phyloP scores from a whole-genome alignment of 2,329 filamentous ascomycete species.

The Botrytis squamosa region DNA sequence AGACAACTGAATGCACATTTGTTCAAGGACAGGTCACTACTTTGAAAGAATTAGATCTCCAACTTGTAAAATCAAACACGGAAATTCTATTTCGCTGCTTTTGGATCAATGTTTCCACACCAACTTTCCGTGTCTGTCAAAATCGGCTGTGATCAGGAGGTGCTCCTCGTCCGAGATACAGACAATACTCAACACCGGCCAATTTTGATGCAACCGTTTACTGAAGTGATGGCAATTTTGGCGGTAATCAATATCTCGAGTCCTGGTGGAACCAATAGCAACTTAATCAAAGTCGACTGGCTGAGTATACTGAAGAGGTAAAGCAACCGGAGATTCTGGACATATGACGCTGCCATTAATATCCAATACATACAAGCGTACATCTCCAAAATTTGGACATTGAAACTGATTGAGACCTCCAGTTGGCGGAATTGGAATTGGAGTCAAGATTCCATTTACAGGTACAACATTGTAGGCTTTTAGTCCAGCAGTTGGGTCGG shows the following conservation, averaged over 20 bases:
- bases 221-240: conserved; percentile 37
- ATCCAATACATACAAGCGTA: conserved; percentile 37
- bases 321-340: conserved; percentile 40
- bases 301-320: conserved; percentile 42
- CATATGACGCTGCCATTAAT: conserved; percentile 33
- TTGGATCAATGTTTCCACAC: too few relatives aligned
- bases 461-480: too few relatives aligned
- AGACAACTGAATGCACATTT: conserved; percentile 25
- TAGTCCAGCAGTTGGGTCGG: too few relatives aligned
- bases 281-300: conserved; percentile 40
- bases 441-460: conserved; percentile 38
- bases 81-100: too few relatives aligned
- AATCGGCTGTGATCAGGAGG: too few relatives aligned
- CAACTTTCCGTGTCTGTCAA: too few relatives aligned
- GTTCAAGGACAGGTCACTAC: too few relatives aligned
- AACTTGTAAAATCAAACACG: too few relatives aligned
- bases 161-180: too few relatives aligned
- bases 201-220: conserved; percentile 30
- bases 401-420: conserved; percentile 42
- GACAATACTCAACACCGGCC: too few relatives aligned
- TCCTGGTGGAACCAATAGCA: conserved; percentile 39
- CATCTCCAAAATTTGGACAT: conserved; percentile 43
- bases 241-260: conserved; percentile 34
- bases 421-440: conserved; percentile 40
- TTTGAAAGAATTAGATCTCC: too few relatives aligned